A percentile compares a stretch with the other conserved stretches of the same genome.
Conservation (phyloP, 148 eudicot genomes). For the Dianthus caryophyllus region DNA sequence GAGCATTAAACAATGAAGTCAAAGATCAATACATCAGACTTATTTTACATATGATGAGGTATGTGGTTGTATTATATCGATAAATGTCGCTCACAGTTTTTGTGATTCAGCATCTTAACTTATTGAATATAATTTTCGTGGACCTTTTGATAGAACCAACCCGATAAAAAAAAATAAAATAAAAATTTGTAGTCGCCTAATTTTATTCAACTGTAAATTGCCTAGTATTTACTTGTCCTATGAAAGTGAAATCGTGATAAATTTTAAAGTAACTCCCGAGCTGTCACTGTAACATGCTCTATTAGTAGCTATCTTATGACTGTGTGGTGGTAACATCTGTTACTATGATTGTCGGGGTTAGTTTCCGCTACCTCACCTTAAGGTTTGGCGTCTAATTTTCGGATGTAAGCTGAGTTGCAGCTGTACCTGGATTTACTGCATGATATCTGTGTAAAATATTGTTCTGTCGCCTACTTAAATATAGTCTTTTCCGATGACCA, state of each 20-base stretch:
- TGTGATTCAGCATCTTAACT: background rate
- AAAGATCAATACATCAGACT: background rate
- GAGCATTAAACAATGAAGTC: background rate
- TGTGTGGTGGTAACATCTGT: background rate
- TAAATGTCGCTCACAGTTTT: constrained; percentile 5
- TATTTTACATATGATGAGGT: background rate
- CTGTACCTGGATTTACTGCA: too few species aligned
- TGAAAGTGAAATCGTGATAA: background rate
- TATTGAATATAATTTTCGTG: background rate
- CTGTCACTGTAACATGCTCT: background rate
- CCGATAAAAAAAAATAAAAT: background rate
- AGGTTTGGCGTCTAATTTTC: too few species aligned
- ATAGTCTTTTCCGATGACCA: background rate
- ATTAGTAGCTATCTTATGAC: background rate
- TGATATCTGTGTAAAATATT: background rate
- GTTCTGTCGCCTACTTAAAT: background rate
- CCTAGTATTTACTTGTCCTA: background rate
- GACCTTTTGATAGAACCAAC: background rate
- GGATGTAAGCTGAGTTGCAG: too few species aligned
- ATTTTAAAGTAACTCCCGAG: background rate
- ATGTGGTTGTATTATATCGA: background rate
- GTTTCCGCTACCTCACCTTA: too few species aligned
- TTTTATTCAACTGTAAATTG: background rate
- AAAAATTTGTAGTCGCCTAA: too few species aligned
- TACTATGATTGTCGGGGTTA: background rate